Evolutionary conservation across 2,329 filamentous ascomycete genomes (phyloP).

Genomic region (Talaromyces sp.): DNA sequence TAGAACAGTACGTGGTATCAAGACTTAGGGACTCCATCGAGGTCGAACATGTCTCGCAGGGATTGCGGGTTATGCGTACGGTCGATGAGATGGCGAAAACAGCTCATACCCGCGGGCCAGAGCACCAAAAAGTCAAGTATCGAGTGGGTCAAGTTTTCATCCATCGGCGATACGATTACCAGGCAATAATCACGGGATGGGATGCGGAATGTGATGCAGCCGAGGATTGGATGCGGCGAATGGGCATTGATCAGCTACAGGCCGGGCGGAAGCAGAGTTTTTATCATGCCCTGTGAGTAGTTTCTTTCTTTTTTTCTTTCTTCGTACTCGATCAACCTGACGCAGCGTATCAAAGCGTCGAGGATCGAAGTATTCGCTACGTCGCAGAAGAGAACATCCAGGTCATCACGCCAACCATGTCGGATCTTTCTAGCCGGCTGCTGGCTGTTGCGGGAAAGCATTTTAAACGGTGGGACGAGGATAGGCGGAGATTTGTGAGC

Average conservation of each 20-base stretch:
- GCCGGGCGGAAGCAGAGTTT: slow-evolving; percentile 65
- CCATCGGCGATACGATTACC: slow-evolving; percentile 75
- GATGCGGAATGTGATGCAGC: slow-evolving; percentile 57
- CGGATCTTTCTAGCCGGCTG: slow-evolving; percentile 49
- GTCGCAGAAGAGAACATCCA: slow-evolving; percentile 79
- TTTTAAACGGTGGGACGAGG: slow-evolving; percentile 79
- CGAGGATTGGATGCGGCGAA: slow-evolving; percentile 61
- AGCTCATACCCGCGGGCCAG: slow-evolving; percentile 33
- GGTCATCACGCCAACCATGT: slow-evolving; percentile 52
- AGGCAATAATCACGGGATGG: slow-evolving; percentile 87
- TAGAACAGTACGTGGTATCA: slow-evolving; percentile 65
- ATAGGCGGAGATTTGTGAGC: slow-evolving; percentile 68
- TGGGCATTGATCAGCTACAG: slow-evolving; percentile 59
- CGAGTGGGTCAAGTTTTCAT: slow-evolving; percentile 78
- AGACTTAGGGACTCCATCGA: slow-evolving; percentile 53
- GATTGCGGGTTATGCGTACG: slow-evolving; percentile 54
- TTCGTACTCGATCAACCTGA: neutral
- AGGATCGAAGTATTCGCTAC: slow-evolving; percentile 67
- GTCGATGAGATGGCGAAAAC: slow-evolving; percentile 55
- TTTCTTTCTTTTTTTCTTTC: too few species aligned
- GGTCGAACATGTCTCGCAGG: slow-evolving; percentile 52
- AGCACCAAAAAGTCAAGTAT: slow-evolving; percentile 55
- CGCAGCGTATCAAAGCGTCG: slow-evolving; percentile 49
- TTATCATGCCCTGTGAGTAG: slow-evolving; percentile 79
- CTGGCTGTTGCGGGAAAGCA: slow-evolving; percentile 72